phyloP scores from a whole-genome alignment of 2,329 filamentous ascomycete species.

The Raffaelea arxii region DNA sequence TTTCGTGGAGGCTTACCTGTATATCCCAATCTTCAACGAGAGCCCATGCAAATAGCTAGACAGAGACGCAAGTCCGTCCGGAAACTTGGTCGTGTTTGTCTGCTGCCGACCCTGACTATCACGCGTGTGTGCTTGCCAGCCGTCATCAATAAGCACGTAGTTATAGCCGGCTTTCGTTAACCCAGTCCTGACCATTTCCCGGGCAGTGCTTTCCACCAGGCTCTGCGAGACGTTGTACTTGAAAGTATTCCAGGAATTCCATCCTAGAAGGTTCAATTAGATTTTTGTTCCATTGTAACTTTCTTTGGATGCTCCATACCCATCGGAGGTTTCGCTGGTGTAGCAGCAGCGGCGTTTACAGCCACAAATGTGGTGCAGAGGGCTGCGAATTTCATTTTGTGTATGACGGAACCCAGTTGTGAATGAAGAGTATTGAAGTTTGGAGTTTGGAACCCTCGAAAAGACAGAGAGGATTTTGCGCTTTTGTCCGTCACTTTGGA shows the following conservation, averaged over 20 bases:
- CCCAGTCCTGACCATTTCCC: constrained; percentile 7
- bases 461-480: no score
- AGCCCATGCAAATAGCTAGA: constrained; percentile 35
- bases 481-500: no score
- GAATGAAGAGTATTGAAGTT: no score
- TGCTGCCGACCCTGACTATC: constrained; percentile 1
- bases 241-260: constrained; percentile 15
- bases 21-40: constrained; percentile 43
- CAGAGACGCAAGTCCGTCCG: constrained; percentile 27
- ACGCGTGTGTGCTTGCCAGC: constrained; percentile 10
- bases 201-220: constrained; percentile 12
- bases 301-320: no score
- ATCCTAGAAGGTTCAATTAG: constrained; percentile 6
- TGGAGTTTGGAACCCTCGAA: no score
- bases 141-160: constrained; percentile 14
- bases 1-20: no score
- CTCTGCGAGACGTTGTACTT: constrained; percentile 9
- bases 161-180: constrained; percentile 10
- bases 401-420: no score
- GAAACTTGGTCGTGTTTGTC: background rate
- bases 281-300: no score
- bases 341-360: no score
- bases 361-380: no score
- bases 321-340: no score
- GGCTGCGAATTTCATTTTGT: no score